Conservation (phyloP, 805 yeast genomes). For the Ogataea populi-albae region DNA sequence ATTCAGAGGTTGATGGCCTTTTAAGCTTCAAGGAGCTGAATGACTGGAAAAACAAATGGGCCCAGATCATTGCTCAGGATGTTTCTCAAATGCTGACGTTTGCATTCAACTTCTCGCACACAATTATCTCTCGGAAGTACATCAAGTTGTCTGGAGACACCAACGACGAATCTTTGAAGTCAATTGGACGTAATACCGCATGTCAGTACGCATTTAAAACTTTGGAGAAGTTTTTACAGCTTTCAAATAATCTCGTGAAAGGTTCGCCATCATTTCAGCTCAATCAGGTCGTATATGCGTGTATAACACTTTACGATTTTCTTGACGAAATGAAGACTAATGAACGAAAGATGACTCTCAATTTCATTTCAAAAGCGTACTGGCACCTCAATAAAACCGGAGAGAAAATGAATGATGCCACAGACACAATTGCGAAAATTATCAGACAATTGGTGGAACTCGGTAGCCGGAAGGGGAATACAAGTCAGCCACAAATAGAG, state of each 20-base stretch:
- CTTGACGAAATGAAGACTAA: slow-evolving; percentile 37
- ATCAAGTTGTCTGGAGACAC: slow-evolving; percentile 15
- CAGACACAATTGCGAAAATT: slow-evolving; percentile 56
- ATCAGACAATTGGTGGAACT: slow-evolving; percentile 49
- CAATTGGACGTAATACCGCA: slow-evolving; percentile 36
- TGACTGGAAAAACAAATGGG: slow-evolving; percentile 48
- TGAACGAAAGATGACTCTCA: slow-evolving; percentile 42
- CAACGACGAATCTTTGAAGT: slow-evolving; percentile 4
- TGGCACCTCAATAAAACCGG: slow-evolving; percentile 61
- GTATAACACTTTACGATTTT: slow-evolving; percentile 50
- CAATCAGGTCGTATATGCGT: slow-evolving; percentile 53
- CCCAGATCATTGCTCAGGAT: slow-evolving; percentile 43
- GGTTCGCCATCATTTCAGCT: slow-evolving; percentile 55
- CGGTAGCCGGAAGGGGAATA: slow-evolving; percentile 31
- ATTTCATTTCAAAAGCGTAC: slow-evolving; percentile 49
- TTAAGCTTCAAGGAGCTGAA: slow-evolving; percentile 35
- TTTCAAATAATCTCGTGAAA: slow-evolving; percentile 45
- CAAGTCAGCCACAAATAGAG: slow-evolving; percentile 13
- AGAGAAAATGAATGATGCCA: slow-evolving; percentile 54
- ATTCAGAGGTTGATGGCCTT: slow-evolving; percentile 12
- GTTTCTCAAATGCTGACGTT: slow-evolving; percentile 46
- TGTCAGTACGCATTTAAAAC: slow-evolving; percentile 44
- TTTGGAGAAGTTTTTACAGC: slow-evolving; percentile 40
- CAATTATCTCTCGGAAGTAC: slow-evolving; percentile 39
- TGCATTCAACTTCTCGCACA: slow-evolving; percentile 47